phyloP scores from a whole-genome alignment of 805 yeast species.

The Metschnikowia chrysomelidarum region DNA sequence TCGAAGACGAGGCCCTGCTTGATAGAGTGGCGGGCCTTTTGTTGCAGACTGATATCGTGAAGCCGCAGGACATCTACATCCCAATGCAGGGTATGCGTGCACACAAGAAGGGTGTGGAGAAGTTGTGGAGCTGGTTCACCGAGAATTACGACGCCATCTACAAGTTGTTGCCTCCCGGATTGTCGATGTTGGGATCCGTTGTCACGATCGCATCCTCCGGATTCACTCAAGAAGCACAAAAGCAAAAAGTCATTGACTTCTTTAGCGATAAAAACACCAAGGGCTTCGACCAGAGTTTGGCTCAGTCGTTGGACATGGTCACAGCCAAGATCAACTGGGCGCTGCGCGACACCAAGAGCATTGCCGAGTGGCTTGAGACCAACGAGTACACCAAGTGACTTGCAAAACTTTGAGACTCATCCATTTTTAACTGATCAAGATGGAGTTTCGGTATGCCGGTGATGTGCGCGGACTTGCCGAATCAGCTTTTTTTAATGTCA shows the following conservation, averaged over 20 bases:
- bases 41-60: slow-evolving; percentile 55
- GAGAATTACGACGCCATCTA: slow-evolving; percentile 68
- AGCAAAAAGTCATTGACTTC: slow-evolving; percentile 49
- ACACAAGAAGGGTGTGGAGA: slow-evolving; percentile 62
- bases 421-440: too few species aligned
- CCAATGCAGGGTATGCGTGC: slow-evolving; percentile 74
- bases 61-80: slow-evolving; percentile 68
- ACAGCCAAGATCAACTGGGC: slow-evolving; percentile 58
- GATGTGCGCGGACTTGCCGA: not conserved
- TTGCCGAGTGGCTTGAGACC: slow-evolving; percentile 47
- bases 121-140: slow-evolving; percentile 72
- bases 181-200: slow-evolving; percentile 75
- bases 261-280: slow-evolving; percentile 54
- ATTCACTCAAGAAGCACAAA: slow-evolving; percentile 55
- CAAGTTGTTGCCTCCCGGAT: slow-evolving; percentile 73
- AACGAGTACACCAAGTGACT: slow-evolving; percentile 27
- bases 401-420: slow-evolving; percentile 6
- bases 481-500: not conserved
- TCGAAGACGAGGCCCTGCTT: slow-evolving; percentile 50
- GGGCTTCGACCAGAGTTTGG: slow-evolving; percentile 63
- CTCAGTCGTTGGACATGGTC: slow-evolving; percentile 62
- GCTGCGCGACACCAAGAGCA: slow-evolving; percentile 48
- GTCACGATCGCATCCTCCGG: slow-evolving; percentile 61
- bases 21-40: slow-evolving; percentile 55
- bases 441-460: too few species aligned